These are phyloP conservation scores for Ogataea parapolymorpha DNA, from an alignment of 805 yeast genomes.

Conservation along the genomic window DNA sequence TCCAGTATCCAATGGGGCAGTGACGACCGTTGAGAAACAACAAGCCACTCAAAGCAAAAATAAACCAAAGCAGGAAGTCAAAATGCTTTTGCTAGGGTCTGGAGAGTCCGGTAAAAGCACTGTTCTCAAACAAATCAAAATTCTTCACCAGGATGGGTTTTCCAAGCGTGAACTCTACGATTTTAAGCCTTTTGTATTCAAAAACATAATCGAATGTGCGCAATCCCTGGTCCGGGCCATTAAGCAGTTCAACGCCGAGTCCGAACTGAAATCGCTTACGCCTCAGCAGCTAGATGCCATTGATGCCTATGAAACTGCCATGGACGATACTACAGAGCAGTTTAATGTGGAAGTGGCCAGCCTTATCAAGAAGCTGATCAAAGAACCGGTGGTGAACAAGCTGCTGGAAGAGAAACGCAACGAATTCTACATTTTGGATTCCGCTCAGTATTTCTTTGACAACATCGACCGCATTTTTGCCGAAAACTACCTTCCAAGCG, in stretches of 20 bases:
- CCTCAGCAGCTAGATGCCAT: constrained; percentile 42
- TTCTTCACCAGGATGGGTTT: constrained; percentile 70
- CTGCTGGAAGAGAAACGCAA: constrained; percentile 59
- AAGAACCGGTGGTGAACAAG: constrained; percentile 52
- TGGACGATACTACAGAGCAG: constrained; percentile 46
- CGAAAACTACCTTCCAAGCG: constrained; percentile 64
- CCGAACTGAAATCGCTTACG: constrained; percentile 32
- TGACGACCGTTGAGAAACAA: neutral
- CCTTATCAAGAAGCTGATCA: constrained; percentile 52
- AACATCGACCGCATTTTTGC: constrained; percentile 59
- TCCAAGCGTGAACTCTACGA: constrained; percentile 66
- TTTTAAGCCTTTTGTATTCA: constrained; percentile 74
- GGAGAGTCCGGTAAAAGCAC: constrained; percentile 88
- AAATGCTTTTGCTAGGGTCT: constrained; percentile 77
- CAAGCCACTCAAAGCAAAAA: neutral
- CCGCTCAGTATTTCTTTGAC: constrained; percentile 74
- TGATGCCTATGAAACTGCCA: constrained; percentile 44
- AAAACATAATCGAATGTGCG: constrained; percentile 74
- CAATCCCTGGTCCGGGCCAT: constrained; percentile 68
- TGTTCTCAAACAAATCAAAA: constrained; percentile 77
- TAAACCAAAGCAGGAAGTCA: constrained; percentile 48
- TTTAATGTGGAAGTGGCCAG: constrained; percentile 49
- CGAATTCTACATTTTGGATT: constrained; percentile 79
- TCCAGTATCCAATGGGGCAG: constrained; percentile 1
- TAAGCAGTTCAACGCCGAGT: constrained; percentile 43